phyloP scores from a whole-genome alignment of 2,329 filamentous ascomycete species.

The Calonectria multiphialidica region DNA sequence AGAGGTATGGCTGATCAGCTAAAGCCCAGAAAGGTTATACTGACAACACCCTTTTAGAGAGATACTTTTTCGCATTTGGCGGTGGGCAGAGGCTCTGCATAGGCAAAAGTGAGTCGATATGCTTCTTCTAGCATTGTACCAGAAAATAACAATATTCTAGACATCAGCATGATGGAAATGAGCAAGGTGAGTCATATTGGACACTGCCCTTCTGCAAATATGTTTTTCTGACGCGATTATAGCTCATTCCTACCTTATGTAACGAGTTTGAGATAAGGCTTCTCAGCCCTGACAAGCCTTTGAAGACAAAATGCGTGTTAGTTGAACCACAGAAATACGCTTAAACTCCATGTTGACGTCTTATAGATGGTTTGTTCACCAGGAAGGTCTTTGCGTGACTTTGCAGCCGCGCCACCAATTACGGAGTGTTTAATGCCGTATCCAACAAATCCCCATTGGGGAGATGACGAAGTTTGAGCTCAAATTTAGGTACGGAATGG shows the following conservation, averaged over 20 bases:
- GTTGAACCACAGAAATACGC: not conserved
- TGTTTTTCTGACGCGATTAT: no score
- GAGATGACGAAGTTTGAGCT: no score
- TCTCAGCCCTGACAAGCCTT: not conserved
- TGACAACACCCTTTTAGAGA: no score
- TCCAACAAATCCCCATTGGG: not conserved
- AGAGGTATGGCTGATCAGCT: not conserved
- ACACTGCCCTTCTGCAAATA: no score
- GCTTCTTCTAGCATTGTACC: not conserved
- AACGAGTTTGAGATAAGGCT: not conserved
- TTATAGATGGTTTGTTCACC: not conserved
- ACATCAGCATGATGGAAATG: not conserved
- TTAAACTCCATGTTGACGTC: no score
- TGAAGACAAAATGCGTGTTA: not conserved
- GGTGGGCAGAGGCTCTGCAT: not conserved
- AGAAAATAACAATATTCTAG: not conserved
- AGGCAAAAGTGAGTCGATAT: not conserved
- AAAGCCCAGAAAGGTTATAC: not conserved
- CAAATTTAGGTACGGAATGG: no score
- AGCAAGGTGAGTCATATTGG: not conserved
- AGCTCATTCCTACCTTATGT: not conserved
- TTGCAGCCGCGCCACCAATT: not conserved
- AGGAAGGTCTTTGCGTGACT: not conserved
- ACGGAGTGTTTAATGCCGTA: not conserved
- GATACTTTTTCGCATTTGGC: not conserved